Percentiles rank a stretch among this genome's conserved stretches.
Conservation (phyloP, 441 rosid genomes). For the Cnidoscolus chayamansa region DNA sequence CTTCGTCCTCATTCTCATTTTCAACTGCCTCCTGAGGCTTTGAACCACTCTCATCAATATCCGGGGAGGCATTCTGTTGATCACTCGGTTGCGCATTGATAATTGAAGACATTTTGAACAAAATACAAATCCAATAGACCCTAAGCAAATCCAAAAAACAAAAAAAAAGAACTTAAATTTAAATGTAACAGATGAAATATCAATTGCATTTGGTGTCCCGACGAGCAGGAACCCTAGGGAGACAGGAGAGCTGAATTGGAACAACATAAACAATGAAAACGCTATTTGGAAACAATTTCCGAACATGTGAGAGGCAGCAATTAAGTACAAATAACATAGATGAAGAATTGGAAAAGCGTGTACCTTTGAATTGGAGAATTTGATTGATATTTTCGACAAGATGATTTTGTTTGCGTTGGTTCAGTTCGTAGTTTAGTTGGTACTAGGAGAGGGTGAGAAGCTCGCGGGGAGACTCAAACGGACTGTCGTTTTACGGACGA, state of each 20-base stretch:
- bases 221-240: constrained; percentile 8
- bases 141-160: background rate
- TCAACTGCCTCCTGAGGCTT: constrained; percentile 25
- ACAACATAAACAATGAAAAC: background rate
- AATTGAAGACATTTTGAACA: constrained; percentile 13
- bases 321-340: background rate
- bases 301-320: background rate
- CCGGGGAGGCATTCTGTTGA: constrained; percentile 20
- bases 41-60: constrained; percentile 17
- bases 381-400: background rate
- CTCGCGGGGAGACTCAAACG: background rate
- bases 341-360: background rate
- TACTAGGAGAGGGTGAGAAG: background rate
- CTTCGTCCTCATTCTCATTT: constrained; percentile 36
- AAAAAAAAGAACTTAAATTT: background rate
- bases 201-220: background rate
- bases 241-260: background rate
- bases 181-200: background rate
- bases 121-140: constrained; percentile 3
- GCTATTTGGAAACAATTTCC: background rate
- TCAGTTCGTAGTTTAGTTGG: background rate
- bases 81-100: constrained; percentile 27
- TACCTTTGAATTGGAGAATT: constrained; percentile 1
- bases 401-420: background rate
- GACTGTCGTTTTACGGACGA: background rate